Evolutionary conservation across 257 asterid species (phyloP), one percentile per base, ranked within the genome.

Genomic region (Scutellaria baicalensis): DNA sequence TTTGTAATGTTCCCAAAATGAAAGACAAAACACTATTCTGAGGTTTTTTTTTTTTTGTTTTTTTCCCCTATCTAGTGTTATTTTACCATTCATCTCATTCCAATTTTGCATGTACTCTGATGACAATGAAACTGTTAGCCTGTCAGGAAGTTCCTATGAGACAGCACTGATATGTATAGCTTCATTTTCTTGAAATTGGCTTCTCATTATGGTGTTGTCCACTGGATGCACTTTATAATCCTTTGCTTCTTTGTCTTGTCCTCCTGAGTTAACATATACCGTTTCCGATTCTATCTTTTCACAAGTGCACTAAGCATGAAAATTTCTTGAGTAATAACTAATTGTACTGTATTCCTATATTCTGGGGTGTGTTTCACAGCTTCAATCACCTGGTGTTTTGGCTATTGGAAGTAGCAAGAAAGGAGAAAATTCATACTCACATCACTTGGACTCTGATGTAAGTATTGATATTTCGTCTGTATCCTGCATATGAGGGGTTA

Each of bases 321-420:
- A 51, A 2, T 27, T 27, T 60, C 35, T 64, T 38, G 18, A 9
- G 35, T 38, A 45, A 49, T 64, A 36, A 38, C 45, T 56, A 44
- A 61, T 45, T 56, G 50, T 56, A 12, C 40, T 48, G 47, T n/a
- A 54, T 52, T 61, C 45, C 5, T 62, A 63, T 62, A 72, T 40
- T 59, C 42, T 59, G 12, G 50, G 42, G 40, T 35, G 3, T 65
- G 27, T 11, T n/a, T 64, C 72, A 72, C 85, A 94, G 99, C 99
- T 94, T 78, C 93, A 85, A 76, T 94, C 99, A 31, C 96, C 97
- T 59, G 97, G 97, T 74, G 96, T 94, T 77, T 79, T 94, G 92
- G 87, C 99, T 35, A 83, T 91, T 81, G 99, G 99, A 80, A 94
- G 99, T 83, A 91, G 97, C 89, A 86, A 73, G 85, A 94, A 94